Conservation (phyloP, 2,329 filamentous ascomycete species). For the Gnomoniopsis smithogilvyi region DNA sequence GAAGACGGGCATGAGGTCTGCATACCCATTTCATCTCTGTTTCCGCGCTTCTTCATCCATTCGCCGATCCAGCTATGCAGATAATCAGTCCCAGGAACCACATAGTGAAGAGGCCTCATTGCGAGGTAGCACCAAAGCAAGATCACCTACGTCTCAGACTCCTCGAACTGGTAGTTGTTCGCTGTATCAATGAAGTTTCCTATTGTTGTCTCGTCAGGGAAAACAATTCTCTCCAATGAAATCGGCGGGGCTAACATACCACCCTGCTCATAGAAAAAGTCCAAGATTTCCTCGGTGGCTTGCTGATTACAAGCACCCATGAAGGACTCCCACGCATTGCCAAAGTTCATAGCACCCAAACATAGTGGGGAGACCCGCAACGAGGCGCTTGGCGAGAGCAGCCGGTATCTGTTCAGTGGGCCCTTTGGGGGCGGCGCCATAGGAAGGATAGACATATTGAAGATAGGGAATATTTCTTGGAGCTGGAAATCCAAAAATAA, state of each 20-base stretch:
- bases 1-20: too few species aligned
- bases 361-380: slow-evolving; percentile 64
- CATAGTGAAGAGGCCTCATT: background rate
- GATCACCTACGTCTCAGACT: slow-evolving; percentile 47
- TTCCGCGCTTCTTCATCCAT: slow-evolving; percentile 64
- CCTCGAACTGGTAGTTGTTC: slow-evolving; percentile 62
- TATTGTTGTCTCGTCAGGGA: background rate
- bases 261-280: slow-evolving; percentile 59
- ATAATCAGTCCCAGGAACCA: background rate
- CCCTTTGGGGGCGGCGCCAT: slow-evolving; percentile 51
- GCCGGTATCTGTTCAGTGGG: slow-evolving; percentile 60
- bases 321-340: background rate
- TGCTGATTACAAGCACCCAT: slow-evolving; percentile 61
- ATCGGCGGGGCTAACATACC: background rate
- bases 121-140: background rate
- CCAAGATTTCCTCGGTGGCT: slow-evolving; percentile 59
- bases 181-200: slow-evolving; percentile 74
- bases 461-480: background rate
- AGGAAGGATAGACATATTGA: slow-evolving; percentile 29
- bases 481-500: background rate
- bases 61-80: slow-evolving; percentile 56
- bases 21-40: slow-evolving; percentile 45
- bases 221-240: too few species aligned
- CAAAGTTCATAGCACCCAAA: slow-evolving; percentile 36
- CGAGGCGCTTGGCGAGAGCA: slow-evolving; percentile 62